Evolutionary conservation across 2,329 filamentous ascomycete genomes (phyloP).

Genomic region (Trichoderma hamatum): DNA sequence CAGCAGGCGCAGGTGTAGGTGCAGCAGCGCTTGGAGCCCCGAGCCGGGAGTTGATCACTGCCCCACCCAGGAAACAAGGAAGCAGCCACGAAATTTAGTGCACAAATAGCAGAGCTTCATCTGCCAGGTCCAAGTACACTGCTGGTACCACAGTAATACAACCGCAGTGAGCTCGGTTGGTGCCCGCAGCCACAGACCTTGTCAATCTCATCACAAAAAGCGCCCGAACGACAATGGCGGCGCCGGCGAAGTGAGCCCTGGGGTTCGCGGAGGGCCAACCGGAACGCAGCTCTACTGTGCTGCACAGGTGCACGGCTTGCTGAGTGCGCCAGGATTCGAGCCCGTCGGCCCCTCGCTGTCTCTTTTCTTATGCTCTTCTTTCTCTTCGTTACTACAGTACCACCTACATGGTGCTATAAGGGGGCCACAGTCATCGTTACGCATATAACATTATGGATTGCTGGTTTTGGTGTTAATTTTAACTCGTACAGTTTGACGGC

Average conservation of each 20-base stretch:
- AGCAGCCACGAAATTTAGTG: not conserved
- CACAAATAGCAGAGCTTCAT: not conserved
- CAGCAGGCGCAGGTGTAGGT: not conserved
- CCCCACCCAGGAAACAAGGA: conserved; percentile 9
- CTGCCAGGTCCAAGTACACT: not conserved
- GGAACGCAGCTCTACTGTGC: not conserved
- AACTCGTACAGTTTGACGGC: not conserved
- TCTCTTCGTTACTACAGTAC: not conserved
- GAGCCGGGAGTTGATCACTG: conserved; percentile 22
- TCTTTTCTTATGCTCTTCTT: not conserved
- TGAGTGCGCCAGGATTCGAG: conserved; percentile 9
- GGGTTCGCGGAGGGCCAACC: not conserved
- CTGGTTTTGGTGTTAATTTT: not conserved
- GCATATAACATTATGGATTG: not conserved
- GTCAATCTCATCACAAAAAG: not conserved
- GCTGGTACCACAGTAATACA: not conserved
- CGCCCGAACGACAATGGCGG: not conserved
- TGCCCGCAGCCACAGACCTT: not conserved
- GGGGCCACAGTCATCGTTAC: conserved; percentile 13
- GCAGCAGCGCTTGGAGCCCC: not conserved
- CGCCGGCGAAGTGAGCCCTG: not conserved
- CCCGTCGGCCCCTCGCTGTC: not conserved
- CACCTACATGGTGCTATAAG: not conserved
- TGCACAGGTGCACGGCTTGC: conserved; percentile 16
- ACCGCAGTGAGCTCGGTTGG: not conserved